These are phyloP conservation scores for Aspergillus calidoustus DNA, from an alignment of 2,329 filamentous ascomycete genomes.

Conservation along the genomic window DNA sequence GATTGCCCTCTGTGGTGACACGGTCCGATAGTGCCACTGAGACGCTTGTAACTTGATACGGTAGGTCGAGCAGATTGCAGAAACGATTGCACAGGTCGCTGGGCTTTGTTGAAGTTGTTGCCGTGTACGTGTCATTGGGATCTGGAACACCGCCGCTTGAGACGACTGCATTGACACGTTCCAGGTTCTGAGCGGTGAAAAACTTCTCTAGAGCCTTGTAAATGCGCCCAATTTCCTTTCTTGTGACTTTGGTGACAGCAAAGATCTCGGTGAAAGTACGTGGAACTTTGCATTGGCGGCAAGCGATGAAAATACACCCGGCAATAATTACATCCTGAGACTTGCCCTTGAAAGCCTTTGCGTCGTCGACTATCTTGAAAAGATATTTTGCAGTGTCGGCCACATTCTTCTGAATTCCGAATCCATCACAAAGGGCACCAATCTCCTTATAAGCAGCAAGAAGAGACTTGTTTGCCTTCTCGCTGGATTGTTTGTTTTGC, in stretches of 20 bases:
- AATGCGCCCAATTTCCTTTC: conserved; percentile 95
- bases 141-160: conserved; percentile 57
- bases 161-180: conserved; percentile 55
- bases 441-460: conserved; percentile 88
- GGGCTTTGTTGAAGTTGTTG: conserved; percentile 76
- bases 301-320: conserved; percentile 96
- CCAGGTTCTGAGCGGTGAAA: conserved; percentile 72
- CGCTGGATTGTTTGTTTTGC: conserved; percentile 78
- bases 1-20: conserved; percentile 75
- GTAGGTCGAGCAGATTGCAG: conserved; percentile 79
- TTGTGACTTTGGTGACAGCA: conserved; percentile 87
- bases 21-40: conserved; percentile 77
- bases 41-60: conserved; percentile 77
- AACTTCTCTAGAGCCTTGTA: conserved; percentile 94
- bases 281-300: conserved; percentile 82
- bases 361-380: conserved; percentile 92
- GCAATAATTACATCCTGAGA: conserved; percentile 91
- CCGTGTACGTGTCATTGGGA: conserved; percentile 66
- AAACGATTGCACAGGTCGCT: conserved; percentile 87
- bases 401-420: conserved; percentile 78
- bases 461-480: conserved; percentile 82
- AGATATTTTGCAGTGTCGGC: conserved; percentile 91
- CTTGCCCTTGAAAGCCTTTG: conserved; percentile 93
- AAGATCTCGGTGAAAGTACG: conserved; percentile 95
- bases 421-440: conserved; percentile 81